Evolutionary conservation across 441 rosid genomes (phyloP).

Genomic region (Pelargonium australe): DNA sequence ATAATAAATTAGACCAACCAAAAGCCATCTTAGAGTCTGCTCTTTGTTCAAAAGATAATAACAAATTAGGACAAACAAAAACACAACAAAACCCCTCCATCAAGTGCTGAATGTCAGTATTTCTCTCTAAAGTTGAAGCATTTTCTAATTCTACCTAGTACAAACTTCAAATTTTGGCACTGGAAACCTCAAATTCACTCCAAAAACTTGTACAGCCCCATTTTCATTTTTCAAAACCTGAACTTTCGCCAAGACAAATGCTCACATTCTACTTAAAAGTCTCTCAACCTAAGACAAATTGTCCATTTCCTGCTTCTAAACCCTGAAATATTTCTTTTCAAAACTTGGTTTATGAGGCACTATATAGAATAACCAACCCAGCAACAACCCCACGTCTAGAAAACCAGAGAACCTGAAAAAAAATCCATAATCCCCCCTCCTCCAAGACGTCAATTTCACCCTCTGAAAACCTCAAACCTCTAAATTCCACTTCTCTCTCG

Average conservation of each 20-base stretch:
- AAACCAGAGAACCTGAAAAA: too few relatives aligned
- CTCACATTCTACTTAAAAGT: not conserved
- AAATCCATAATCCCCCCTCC: not conserved
- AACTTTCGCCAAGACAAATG: not conserved
- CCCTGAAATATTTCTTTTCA: not conserved
- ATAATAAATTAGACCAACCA: not conserved
- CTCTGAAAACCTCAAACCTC: not conserved
- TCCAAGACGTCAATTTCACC: not conserved
- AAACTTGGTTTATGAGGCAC: too few relatives aligned
- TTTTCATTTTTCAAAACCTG: not conserved
- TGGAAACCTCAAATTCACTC: not conserved
- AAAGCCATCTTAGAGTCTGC: not conserved
- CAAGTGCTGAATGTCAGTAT: not conserved
- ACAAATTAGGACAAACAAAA: not conserved
- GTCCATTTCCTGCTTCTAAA: not conserved
- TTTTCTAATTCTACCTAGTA: not conserved
- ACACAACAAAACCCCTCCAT: not conserved
- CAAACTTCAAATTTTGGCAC: not conserved
- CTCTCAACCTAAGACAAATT: not conserved
- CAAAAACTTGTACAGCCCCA: not conserved
- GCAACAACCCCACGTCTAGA: too few relatives aligned
- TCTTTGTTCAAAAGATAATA: not conserved
- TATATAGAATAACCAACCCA: too few relatives aligned
- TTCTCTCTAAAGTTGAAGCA: not conserved
- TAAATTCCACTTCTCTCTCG: not conserved